phyloP scores from a whole-genome alignment of 1,284 basidiomycete species.

The Exobasidium cylindrosporum region DNA sequence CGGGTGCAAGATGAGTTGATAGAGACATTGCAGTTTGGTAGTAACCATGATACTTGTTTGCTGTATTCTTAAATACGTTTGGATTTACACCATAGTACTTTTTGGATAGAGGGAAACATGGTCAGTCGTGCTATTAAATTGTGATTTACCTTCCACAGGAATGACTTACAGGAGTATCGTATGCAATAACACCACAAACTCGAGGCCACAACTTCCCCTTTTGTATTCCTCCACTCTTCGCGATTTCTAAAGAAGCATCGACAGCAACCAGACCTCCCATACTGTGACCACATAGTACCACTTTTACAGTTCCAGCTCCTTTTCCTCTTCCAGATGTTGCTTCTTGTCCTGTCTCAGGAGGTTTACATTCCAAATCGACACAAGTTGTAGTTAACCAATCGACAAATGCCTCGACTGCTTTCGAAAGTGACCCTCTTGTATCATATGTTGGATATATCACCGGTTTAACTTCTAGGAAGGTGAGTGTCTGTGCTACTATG shows the following conservation, averaged over 20 bases:
- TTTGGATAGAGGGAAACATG: too few species aligned
- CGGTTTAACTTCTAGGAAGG: constrained; percentile 66
- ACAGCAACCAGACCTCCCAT: constrained; percentile 65
- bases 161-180: constrained; percentile 69
- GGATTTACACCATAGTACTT: constrained; percentile 65
- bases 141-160: too few species aligned
- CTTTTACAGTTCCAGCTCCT: constrained; percentile 57
- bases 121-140: too few species aligned
- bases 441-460: constrained; percentile 85
- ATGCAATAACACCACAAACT: constrained; percentile 76
- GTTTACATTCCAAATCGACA: constrained; percentile 71
- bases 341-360: constrained; percentile 23
- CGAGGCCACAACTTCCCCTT: constrained; percentile 69
- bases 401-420: constrained; percentile 33
- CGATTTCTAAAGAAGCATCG: constrained; percentile 63
- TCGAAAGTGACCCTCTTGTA: constrained; percentile 59
- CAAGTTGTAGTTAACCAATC: constrained; percentile 64
- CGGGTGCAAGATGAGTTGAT: constrained; percentile 57
- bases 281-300: constrained; percentile 84
- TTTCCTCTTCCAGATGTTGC: constrained; percentile 26
- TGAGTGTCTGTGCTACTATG: constrained; percentile 62
- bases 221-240: constrained; percentile 4
- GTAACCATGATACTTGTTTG: constrained; percentile 73
- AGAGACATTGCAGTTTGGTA: constrained; percentile 65
- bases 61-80: constrained; percentile 76